A percentile compares a stretch with the other conserved stretches of the same genome.
phyloP scores from a whole-genome alignment of 345 rosid genomes.

The Brassica cretica region DNA sequence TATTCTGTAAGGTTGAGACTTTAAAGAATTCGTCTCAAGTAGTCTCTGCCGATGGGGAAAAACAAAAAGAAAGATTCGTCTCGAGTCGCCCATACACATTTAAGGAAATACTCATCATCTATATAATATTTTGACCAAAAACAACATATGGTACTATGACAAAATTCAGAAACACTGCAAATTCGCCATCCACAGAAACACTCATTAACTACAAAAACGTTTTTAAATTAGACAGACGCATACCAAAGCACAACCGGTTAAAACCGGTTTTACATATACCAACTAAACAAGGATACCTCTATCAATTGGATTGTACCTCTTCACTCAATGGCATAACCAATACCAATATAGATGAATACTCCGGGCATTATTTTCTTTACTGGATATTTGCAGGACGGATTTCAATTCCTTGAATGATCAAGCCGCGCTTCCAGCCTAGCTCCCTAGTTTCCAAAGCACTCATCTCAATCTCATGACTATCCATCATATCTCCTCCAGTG shows the following conservation, averaged over 20 bases:
- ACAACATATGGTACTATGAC: background rate
- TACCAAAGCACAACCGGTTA: background rate
- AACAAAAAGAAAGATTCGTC: background rate
- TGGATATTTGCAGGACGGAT: background rate
- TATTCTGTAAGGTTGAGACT: background rate
- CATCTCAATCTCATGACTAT: slow-evolving; percentile 3
- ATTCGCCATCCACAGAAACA: background rate
- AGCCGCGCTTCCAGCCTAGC: background rate
- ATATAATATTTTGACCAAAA: background rate
- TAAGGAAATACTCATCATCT: background rate
- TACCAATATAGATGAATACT: background rate
- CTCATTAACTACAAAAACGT: background rate
- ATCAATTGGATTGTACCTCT: background rate
- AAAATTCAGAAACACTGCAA: background rate
- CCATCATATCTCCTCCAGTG: background rate
- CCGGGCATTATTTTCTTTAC: background rate
- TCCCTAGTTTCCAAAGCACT: background rate
- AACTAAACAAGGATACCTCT: background rate
- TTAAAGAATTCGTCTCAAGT: background rate
- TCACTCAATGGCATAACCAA: background rate
- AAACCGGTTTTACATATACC: slow-evolving; percentile 1
- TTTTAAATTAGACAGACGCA: background rate
- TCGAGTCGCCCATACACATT: background rate
- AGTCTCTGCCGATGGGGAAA: background rate
- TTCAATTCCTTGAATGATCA: slow-evolving; percentile 9